phyloP scores from a whole-genome alignment of 495 filamentous ascomycete genomes.

The Immersiella caudata region DNA sequence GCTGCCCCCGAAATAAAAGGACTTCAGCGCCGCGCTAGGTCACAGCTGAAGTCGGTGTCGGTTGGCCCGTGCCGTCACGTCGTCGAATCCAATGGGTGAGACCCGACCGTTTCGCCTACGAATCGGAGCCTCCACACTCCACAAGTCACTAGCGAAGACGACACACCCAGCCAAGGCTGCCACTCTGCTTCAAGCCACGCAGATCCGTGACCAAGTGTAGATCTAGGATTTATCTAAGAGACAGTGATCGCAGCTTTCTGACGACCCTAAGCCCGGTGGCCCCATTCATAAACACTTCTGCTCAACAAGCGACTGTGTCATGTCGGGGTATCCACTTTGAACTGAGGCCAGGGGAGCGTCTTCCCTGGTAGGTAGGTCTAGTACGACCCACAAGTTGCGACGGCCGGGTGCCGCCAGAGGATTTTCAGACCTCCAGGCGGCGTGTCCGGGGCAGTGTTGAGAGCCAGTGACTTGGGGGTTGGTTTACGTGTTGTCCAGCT shows the following conservation, averaged over 20 bases:
- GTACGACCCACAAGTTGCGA: neutral
- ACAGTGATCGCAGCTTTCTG: neutral
- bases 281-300: too few relatives aligned
- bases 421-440: neutral
- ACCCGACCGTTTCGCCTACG: neutral
- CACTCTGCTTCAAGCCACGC: neutral
- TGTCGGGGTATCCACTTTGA: neutral
- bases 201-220: neutral
- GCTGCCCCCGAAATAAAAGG: constrained; percentile 9
- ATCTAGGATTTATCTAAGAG: neutral
- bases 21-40: constrained; percentile 17
- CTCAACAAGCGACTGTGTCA: too few relatives aligned
- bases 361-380: neutral
- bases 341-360: neutral
- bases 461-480: too few relatives aligned
- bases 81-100: constrained; percentile 12
- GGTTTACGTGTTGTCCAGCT: too few relatives aligned
- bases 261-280: neutral
- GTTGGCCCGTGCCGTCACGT: constrained; percentile 14
- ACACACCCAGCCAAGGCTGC: neutral
- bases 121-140: neutral
- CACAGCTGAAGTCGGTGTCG: constrained; percentile 14
- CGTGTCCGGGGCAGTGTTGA: neutral
- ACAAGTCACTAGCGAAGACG: neutral
- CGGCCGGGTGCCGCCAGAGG: neutral